Conservation (phyloP, 2,329 filamentous ascomycete genomes). For the Diaporthe nobilis region DNA sequence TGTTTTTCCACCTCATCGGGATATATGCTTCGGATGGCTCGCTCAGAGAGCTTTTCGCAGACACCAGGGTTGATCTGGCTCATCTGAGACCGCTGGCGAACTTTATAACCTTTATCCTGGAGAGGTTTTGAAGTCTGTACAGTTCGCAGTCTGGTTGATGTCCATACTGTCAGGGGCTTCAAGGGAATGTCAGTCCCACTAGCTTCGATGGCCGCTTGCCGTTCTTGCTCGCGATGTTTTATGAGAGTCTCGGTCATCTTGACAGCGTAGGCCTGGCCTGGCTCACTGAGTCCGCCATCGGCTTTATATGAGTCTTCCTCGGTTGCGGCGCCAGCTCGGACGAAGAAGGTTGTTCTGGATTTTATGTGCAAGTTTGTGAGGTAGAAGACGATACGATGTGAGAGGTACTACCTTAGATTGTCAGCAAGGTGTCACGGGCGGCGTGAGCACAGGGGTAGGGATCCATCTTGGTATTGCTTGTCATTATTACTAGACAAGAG, state of each 20-base stretch:
- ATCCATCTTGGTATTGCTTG: no score
- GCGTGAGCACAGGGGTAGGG: neutral
- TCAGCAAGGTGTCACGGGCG: neutral
- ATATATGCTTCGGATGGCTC: conserved; percentile 83
- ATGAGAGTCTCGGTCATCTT: conserved; percentile 90
- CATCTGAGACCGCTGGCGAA: conserved; percentile 94
- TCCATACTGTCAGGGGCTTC: conserved; percentile 92
- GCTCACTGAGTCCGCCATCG: conserved; percentile 85
- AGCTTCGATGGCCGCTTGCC: conserved; percentile 75
- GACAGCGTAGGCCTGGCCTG: conserved; percentile 84
- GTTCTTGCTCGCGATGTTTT: conserved; percentile 86
- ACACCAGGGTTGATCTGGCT: conserved; percentile 97
- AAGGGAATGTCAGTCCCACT: conserved; percentile 78
- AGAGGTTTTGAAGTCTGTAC: conserved; percentile 90
- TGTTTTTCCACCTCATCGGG: conserved; percentile 95
- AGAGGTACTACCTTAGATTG: conserved; percentile 73
- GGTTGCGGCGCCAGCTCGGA: conserved; percentile 82
- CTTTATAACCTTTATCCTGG: conserved; percentile 84
- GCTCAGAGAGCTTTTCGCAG: conserved; percentile 93
- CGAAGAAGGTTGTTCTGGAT: conserved; percentile 92
- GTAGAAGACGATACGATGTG: conserved; percentile 98
- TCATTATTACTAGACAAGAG: neutral
- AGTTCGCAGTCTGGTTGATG: conserved; percentile 89
- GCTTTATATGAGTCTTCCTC: conserved; percentile 91
- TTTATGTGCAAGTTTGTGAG: conserved; percentile 98